Percentiles rank a stretch among this genome's conserved stretches.
phyloP scores from a whole-genome alignment of 129 eudicot species.

The Flaveria bidentis region DNA sequence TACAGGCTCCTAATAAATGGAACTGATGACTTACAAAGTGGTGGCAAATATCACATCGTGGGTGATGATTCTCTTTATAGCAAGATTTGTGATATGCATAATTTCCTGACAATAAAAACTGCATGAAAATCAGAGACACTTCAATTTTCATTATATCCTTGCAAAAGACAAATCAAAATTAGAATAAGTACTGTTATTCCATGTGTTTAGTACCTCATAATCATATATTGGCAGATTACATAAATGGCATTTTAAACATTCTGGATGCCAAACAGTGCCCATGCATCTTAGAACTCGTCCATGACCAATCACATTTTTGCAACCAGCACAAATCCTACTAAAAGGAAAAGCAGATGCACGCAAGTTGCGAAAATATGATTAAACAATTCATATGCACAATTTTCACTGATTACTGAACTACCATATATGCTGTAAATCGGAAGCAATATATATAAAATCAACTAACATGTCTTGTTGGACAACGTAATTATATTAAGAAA shows the following conservation, averaged over 20 bases:
- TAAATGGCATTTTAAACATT: slow-evolving; percentile 76
- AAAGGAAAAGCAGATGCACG: not conserved
- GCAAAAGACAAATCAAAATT: not conserved
- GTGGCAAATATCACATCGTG: slow-evolving; percentile 82
- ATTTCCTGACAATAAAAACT: slow-evolving; percentile 72
- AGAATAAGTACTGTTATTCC: not conserved
- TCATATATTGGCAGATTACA: slow-evolving; percentile 74
- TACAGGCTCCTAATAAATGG: not conserved
- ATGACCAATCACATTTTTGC: slow-evolving; percentile 66
- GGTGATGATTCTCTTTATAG: slow-evolving; percentile 75
- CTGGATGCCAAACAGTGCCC: slow-evolving; percentile 92
- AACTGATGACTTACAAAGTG: slow-evolving; percentile 64
- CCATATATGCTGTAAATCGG: not conserved
- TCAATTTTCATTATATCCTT: slow-evolving; percentile 2
- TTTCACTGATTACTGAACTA: slow-evolving; percentile 1
- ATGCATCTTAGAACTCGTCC: slow-evolving; percentile 74
- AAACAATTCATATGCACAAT: not conserved
- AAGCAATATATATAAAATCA: not conserved
- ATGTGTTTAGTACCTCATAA: slow-evolving; percentile 57
- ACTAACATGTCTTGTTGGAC: not conserved
- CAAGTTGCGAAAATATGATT: not conserved
- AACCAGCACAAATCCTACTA: slow-evolving; percentile 83
- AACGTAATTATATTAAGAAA: not conserved
- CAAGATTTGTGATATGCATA: slow-evolving; percentile 76
- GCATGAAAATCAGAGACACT: slow-evolving; percentile 22